A percentile compares a stretch with the other conserved stretches of the same genome.
These are phyloP conservation scores for Cystobasidium onofrii DNA, from an alignment of 768 basidiomycete species.

Conservation along the genomic window DNA sequence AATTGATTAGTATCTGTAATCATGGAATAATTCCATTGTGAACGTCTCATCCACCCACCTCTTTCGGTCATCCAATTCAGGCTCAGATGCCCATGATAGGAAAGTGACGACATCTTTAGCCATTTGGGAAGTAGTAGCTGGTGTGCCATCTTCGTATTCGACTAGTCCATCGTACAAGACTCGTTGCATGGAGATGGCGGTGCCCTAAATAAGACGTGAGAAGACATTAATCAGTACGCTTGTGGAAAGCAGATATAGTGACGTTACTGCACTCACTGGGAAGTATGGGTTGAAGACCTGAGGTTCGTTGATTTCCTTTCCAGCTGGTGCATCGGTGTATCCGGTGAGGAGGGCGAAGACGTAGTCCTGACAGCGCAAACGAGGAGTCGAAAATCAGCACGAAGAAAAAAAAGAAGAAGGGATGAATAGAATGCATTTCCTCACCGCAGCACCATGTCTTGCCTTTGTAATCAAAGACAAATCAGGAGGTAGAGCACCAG, in stretches of 20 bases:
- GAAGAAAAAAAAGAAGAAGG: too few relatives aligned
- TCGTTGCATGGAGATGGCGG: slow-evolving; percentile 96
- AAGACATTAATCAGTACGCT: slow-evolving; percentile 50
- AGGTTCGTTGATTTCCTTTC: slow-evolving; percentile 43
- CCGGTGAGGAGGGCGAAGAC: slow-evolving; percentile 94
- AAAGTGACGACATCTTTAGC: slow-evolving; percentile 95
- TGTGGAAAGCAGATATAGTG: too few relatives aligned
- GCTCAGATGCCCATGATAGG: slow-evolving; percentile 93
- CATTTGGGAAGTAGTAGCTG: slow-evolving; percentile 96
- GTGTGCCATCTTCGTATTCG: slow-evolving; percentile 93
- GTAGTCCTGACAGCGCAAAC: slow-evolving; percentile 72
- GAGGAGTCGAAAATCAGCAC: neutral
- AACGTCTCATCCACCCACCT: slow-evolving; percentile 53
- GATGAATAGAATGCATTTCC: too few relatives aligned
- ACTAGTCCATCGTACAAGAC: slow-evolving; percentile 91
- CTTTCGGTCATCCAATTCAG: slow-evolving; percentile 95
- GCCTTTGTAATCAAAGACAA: slow-evolving; percentile 95
- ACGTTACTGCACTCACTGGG: slow-evolving; percentile 64
- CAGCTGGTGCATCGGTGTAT: slow-evolving; percentile 87
- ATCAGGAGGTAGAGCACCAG: slow-evolving; percentile 92
- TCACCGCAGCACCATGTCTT: slow-evolving; percentile 74
- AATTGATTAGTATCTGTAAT: neutral
- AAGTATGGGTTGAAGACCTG: slow-evolving; percentile 44
- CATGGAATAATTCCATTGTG: too few relatives aligned
- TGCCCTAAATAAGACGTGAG: slow-evolving; percentile 50